Percentiles rank a stretch among this genome's conserved stretches.
Evolutionary conservation across 495 filamentous ascomycete genomes (phyloP).

Genomic region (Penicillium riverlandense): DNA sequence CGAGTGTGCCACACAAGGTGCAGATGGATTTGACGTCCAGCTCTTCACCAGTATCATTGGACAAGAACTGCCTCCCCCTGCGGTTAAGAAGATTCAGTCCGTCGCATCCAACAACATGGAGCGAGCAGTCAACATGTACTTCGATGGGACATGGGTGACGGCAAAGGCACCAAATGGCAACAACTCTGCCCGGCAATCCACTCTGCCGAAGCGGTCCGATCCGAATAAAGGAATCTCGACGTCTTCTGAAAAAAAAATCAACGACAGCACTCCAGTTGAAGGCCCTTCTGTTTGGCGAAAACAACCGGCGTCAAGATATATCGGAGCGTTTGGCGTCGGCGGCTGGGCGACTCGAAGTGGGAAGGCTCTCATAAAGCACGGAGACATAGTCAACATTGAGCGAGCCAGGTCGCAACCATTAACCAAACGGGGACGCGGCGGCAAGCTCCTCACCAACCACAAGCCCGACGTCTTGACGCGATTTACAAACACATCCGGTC

Average conservation of each 20-base stretch:
- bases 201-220: not conserved
- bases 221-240: not conserved
- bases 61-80: constrained; percentile 46
- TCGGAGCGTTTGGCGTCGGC: constrained; percentile 86
- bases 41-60: constrained; percentile 68
- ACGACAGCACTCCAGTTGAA: constrained; percentile 1
- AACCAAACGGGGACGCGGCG: constrained; percentile 43
- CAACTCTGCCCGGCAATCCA: constrained; percentile 12
- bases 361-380: constrained; percentile 60
- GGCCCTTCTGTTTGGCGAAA: constrained; percentile 23
- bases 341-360: constrained; percentile 93
- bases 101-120: constrained; percentile 57
- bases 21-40: constrained; percentile 54
- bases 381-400: constrained; percentile 76
- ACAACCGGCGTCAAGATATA: constrained; percentile 60
- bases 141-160: constrained; percentile 76
- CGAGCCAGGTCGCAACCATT: constrained; percentile 64
- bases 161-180: constrained; percentile 23
- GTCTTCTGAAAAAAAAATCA: not conserved
- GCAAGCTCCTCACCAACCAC: constrained; percentile 45
- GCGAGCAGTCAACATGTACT: constrained; percentile 74
- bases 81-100: constrained; percentile 45
- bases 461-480: constrained; percentile 83
- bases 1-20: too few species aligned
- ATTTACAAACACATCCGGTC: constrained; percentile 73